phyloP scores from a whole-genome alignment of 2,329 filamentous ascomycete genomes.

The Diaporthe sp. region DNA sequence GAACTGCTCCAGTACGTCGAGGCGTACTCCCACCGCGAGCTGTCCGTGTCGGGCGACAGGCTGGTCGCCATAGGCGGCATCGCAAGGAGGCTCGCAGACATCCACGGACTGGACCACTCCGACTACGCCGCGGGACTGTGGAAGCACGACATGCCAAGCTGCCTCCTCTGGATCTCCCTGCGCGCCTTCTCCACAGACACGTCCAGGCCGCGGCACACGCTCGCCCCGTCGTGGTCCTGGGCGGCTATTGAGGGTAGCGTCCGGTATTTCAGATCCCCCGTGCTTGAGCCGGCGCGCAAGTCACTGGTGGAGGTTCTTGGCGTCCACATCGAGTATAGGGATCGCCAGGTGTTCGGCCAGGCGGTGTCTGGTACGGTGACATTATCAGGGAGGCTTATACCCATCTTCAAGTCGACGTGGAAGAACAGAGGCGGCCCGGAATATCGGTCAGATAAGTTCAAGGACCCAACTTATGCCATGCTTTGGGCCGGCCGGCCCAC shows the following conservation, averaged over 20 bases:
- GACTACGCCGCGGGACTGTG: not conserved
- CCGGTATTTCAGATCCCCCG: not conserved
- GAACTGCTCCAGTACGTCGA: not conserved
- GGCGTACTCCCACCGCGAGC: not conserved
- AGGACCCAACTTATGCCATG: not conserved
- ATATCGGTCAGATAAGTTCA: not conserved
- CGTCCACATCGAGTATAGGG: not conserved
- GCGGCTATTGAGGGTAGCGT: not conserved
- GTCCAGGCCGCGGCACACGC: not conserved
- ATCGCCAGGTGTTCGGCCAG: not conserved
- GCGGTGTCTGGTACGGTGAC: not conserved
- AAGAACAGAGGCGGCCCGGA: not conserved
- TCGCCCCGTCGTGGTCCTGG: not conserved
- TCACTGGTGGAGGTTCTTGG: not conserved
- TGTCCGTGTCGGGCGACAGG: not conserved
- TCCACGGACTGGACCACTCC: slow-evolving; percentile 3
- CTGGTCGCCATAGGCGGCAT: not conserved
- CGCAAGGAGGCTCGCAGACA: not conserved
- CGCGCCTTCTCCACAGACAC: not conserved
- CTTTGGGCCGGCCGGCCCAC: not conserved
- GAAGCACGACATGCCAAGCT: slow-evolving; percentile 13
- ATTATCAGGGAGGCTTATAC: not conserved
- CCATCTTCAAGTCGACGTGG: not conserved
- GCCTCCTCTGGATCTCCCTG: not conserved
- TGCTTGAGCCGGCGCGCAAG: not conserved